Evolutionary conservation across 2,329 filamentous ascomycete species (phyloP).

Genomic region (Ascochyta fabae): DNA sequence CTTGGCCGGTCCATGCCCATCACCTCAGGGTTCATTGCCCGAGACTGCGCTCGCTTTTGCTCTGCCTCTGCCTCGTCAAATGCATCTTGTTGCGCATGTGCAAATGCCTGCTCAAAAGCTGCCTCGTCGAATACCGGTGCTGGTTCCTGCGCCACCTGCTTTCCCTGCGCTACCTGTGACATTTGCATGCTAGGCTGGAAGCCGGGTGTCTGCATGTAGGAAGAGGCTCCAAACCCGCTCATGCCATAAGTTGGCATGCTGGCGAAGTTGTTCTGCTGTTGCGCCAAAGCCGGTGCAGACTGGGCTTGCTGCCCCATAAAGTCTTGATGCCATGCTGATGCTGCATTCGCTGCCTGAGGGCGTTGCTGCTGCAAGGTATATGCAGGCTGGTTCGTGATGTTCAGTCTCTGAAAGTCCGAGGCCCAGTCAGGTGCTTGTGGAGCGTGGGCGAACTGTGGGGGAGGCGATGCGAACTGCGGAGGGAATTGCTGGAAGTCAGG

Average conservation of each 20-base stretch:
- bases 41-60: slow-evolving; percentile 19
- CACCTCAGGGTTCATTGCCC: slow-evolving; percentile 24
- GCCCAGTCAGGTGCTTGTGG: slow-evolving; percentile 55
- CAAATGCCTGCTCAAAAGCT: slow-evolving; percentile 63
- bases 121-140: slow-evolving; percentile 59
- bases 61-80: slow-evolving; percentile 30
- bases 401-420: slow-evolving; percentile 57
- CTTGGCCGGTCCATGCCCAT: slow-evolving; percentile 29
- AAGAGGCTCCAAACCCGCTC: slow-evolving; percentile 32
- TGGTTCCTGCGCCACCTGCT: slow-evolving; percentile 44
- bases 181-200: slow-evolving; percentile 27
- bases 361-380: slow-evolving; percentile 58
- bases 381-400: slow-evolving; percentile 49
- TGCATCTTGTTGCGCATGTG: slow-evolving; percentile 54
- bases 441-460: slow-evolving; percentile 43
- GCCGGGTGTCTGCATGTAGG: slow-evolving; percentile 33
- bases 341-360: slow-evolving; percentile 39
- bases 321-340: slow-evolving; percentile 65
- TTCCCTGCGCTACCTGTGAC: slow-evolving; percentile 40
- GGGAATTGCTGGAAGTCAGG: slow-evolving; percentile 48
- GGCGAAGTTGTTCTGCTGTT: slow-evolving; percentile 36
- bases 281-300: slow-evolving; percentile 37
- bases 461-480: slow-evolving; percentile 49
- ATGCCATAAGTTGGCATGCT: slow-evolving; percentile 39
- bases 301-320: slow-evolving; percentile 57